Conservation (phyloP, 2,329 filamentous ascomycete genomes). For the Beauveria pseudobassiana region DNA sequence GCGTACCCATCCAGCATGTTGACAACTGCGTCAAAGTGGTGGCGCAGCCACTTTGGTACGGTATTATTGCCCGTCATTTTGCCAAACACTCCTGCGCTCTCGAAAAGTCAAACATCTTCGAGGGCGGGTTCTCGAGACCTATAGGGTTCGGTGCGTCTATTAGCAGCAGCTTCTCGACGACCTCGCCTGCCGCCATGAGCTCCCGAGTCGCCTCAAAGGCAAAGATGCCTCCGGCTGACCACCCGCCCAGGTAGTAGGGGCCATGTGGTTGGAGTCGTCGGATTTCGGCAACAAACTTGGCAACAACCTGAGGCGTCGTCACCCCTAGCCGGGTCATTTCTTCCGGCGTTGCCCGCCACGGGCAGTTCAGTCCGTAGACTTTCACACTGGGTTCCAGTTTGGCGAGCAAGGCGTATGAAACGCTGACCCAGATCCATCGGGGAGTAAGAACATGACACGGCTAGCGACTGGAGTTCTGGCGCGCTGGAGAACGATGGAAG, state of each 20-base stretch:
- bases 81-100: constrained; percentile 62
- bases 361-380: constrained; percentile 25
- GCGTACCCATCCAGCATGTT: constrained; percentile 59
- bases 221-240: too few relatives aligned
- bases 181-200: constrained; percentile 51
- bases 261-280: too few relatives aligned
- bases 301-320: constrained; percentile 15
- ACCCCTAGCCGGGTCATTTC: constrained; percentile 37
- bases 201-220: constrained; percentile 20
- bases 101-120: constrained; percentile 61
- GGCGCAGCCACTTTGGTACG: constrained; percentile 57
- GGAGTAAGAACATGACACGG: constrained; percentile 19
- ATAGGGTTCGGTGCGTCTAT: constrained; percentile 61
- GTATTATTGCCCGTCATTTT: constrained; percentile 44
- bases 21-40: constrained; percentile 65
- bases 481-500: constrained; percentile 19
- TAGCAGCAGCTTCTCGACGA: constrained; percentile 53
- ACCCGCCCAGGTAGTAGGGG: too few relatives aligned
- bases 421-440: constrained; percentile 24
- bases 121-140: constrained; percentile 60
- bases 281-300: neutral
- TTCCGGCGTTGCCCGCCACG: constrained; percentile 29
- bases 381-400: neutral
- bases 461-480: neutral
- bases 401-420: constrained; percentile 18